Base-by-base conservation (phyloP, 73 alveolate species). In the Blepharisma japonicum region DNA sequence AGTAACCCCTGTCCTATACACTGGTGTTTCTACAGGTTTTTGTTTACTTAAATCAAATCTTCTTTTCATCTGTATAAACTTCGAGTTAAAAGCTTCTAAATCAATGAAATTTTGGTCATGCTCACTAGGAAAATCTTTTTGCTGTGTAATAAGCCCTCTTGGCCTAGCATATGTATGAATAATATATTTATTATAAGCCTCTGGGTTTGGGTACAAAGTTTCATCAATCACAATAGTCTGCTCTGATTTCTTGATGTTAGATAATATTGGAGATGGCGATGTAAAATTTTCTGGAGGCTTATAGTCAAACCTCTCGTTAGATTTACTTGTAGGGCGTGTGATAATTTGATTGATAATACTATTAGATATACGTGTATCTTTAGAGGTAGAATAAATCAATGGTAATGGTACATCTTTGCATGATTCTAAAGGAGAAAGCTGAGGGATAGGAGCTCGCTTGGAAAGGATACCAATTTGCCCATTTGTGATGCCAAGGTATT, bases 401-500 rank as follows among this genome's bases (percentile, higher is more conserved):
- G 47, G 47, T 2, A 61, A 25, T 14, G 74, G 74, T 3, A 25
- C 47, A 61, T 61, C 74, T 61, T 61, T 61, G 23, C 47, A 61
- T 0, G 74, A 14, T 5, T 61, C 74, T 5, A 61, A 14, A 8
- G 74, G 50, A 14, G 74, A 61, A 20, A 25, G 47, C 23, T 61
- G 74, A 18, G 80, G 80, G 4, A 70, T 70, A 14, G 23, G 71
- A 0, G 25, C 20, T 70, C 80, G 18, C 46, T 70, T 70, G 2
- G 68, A 45, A 9, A 70, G 46, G 32, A 70, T 70, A 2, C 80
- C 80, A 45, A 70, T 70, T 70, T 70, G 80, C 4, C 80, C 80
- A 45, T 70, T 47, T n/a, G 80, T 70, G 32, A 70, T 25, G 11
- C 80, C 80, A 2, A 70, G 42, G 46, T 70, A 70, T 70, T 70